A percentile compares a stretch with the other conserved stretches of the same genome.
phyloP scores from a whole-genome alignment of 164 flowering plant species.

The Magnolia changhungtana region DNA sequence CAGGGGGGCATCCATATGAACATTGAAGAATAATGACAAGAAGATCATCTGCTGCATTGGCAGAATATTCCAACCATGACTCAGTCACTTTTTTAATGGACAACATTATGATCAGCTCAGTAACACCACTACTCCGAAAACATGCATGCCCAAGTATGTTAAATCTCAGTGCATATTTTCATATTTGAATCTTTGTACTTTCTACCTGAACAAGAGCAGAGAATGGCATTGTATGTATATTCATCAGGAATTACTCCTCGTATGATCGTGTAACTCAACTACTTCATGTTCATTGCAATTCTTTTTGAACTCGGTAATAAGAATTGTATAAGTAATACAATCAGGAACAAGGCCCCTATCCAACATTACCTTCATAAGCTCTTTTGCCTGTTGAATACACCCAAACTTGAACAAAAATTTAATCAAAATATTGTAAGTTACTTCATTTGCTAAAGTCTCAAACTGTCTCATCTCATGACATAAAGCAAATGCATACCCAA shows the following conservation, averaged over 20 bases:
- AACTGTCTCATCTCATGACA: slow-evolving; percentile 19
- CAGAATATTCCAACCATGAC: no score
- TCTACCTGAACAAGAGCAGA: no score
- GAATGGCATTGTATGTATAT: not conserved
- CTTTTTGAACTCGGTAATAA: slow-evolving; percentile 29
- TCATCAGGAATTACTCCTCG: slow-evolving; percentile 38
- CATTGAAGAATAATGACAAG: no score
- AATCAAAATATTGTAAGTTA: slow-evolving; percentile 33
- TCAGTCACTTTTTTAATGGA: no score
- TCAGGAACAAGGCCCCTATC: slow-evolving; percentile 32
- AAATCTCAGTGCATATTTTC: no score
- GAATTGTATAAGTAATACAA: slow-evolving; percentile 38
- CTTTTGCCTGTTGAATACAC: slow-evolving; percentile 29
- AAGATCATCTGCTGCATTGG: no score
- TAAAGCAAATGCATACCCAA: slow-evolving; percentile 28
- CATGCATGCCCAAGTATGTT: no score
- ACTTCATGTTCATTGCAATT: slow-evolving; percentile 31
- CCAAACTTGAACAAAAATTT: slow-evolving; percentile 37
- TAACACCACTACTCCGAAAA: no score
- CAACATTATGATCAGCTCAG: no score
- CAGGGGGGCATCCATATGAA: no score
- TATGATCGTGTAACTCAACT: slow-evolving; percentile 36
- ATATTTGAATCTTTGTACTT: no score
- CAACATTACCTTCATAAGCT: slow-evolving; percentile 34
- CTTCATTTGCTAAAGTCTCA: slow-evolving; percentile 21